A percentile compares a stretch with the other conserved stretches of the same genome.
phyloP scores from a whole-genome alignment of 208 protist genomes.

The Wallacemonas sp. region DNA sequence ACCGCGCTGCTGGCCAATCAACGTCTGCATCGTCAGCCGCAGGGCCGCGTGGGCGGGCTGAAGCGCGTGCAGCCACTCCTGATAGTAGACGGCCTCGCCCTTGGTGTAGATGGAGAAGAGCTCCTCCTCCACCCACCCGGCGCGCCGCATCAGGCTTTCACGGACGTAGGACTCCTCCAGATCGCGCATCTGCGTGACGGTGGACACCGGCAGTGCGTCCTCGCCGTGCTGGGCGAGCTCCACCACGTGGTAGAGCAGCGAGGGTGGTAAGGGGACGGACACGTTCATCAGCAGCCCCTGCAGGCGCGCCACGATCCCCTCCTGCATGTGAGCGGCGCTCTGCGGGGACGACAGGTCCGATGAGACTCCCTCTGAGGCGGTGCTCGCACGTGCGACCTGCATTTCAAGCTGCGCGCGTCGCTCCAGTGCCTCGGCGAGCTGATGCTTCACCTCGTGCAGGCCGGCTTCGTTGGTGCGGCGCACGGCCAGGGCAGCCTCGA shows the following conservation, averaged over 20 bases:
- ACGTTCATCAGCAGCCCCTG: conserved; percentile 23
- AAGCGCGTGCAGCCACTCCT: conserved; percentile 48
- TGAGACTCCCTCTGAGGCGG: not conserved
- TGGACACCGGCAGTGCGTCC: conserved; percentile 2
- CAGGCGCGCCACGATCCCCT: conserved; percentile 10
- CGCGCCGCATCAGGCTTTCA: conserved; percentile 28
- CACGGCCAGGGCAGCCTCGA: conserved; percentile 46
- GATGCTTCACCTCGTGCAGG: conserved; percentile 28
- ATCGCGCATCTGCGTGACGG: not conserved
- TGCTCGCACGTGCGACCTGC: conserved; percentile 6
- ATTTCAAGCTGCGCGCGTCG: conserved; percentile 29
- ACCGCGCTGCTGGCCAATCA: conserved; percentile 47
- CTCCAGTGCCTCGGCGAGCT: conserved; percentile 23
- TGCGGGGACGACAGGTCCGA: conserved; percentile 20
- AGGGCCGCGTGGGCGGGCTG: conserved; percentile 31
- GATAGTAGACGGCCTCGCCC: conserved; percentile 36
- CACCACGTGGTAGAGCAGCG: conserved; percentile 32
- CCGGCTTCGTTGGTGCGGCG: conserved; percentile 32
- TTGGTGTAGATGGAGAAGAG: conserved; percentile 45
- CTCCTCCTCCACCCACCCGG: conserved; percentile 47
- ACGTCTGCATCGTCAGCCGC: conserved; percentile 31
- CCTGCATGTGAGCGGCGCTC: conserved; percentile 14
- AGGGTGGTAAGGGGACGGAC: conserved; percentile 9
- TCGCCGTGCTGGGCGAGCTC: conserved; percentile 20
- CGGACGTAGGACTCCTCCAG: conserved; percentile 10